Conservation (phyloP, 192 early-diverging fungal species). For the Phycomyces blakesleeanus region DNA sequence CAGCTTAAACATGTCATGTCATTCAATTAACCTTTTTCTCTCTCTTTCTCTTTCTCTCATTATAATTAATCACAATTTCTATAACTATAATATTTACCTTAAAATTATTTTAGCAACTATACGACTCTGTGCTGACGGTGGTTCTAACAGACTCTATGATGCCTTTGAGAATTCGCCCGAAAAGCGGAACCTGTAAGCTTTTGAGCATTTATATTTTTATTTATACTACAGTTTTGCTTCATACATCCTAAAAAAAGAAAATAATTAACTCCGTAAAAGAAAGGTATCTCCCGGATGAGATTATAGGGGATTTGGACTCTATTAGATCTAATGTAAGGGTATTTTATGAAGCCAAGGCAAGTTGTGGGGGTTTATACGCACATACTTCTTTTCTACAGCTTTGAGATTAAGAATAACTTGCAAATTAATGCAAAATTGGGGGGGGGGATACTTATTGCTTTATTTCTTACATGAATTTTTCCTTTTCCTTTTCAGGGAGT, state of each 20-base stretch:
- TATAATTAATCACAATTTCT: no score
- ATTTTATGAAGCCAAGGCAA: constrained; percentile 62
- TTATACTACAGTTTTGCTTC: no score
- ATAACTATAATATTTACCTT: constrained; percentile 44
- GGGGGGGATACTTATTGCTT: no score
- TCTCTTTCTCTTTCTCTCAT: neutral
- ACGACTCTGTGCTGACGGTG: constrained; percentile 82
- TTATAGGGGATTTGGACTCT: constrained; percentile 89
- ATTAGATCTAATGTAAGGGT: constrained; percentile 50
- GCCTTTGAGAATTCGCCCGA: constrained; percentile 41
- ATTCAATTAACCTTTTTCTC: no score
- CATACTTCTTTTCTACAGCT: no score
- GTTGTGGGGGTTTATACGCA: no score
- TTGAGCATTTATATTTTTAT: neutral
- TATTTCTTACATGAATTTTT: no score
- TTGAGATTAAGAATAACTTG: no score
- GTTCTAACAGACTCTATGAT: constrained; percentile 82
- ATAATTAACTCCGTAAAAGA: neutral
- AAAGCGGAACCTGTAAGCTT: constrained; percentile 20
- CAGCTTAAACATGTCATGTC: no score
- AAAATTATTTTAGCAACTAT: neutral
- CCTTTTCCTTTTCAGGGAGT: no score
- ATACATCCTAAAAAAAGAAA: no score
- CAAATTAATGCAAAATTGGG: no score
- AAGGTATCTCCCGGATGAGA: constrained; percentile 72